Base-by-base conservation (phyloP, 225 moss, liverwort and hornwort species). In the Thuidium tamariscinum region DNA sequence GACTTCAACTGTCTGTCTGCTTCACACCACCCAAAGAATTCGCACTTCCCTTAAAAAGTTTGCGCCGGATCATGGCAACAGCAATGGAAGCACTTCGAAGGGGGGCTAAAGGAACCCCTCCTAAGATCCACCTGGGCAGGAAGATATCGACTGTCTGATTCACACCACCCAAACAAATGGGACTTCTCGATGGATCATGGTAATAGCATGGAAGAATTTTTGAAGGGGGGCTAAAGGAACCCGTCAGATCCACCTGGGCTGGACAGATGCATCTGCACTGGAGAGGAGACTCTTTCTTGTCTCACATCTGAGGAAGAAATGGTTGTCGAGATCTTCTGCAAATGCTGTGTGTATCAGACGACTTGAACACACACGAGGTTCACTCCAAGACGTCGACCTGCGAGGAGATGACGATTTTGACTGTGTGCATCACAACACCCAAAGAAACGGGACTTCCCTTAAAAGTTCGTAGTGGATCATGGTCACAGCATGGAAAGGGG, bases 131-230 rank as follows among this genome's bases (percentile, higher is more conserved):
- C 83, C 74, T 48, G 81, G 88, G 36, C 84, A 59, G 60, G 65
- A 67, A 51, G 51, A 34, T 12, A 34, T 74, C 36, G 25, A 36
- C 76, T 51, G 25, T n/a, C 25, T 52, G 37, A 36, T 74, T 87
- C 89, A 89, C 80, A 49, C 85, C 85, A 60, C 70, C 88, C 86
- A 57, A 60, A 80, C 75, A 65, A 75, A 81, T 88, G 79, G 42
- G 32, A 82, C 25, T 69, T 80, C 63, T 57, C 65, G 82, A 66
- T 71, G 86, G 75, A 87, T 90, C 88, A 88, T 92, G 68, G 57
- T 86, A 55, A 66, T 48, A 48, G 65, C 67, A 68, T 85, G 49
- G 37, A 72, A 55, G 16, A 11, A 55, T 25, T 77, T 46, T 25
- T 11, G 16, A 55, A 76, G n/a, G 25, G 36, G 37, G 37, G 37